These are phyloP conservation scores for Cladochytrium tenue DNA, from an alignment of 371 early-diverging fungal species.

Conservation along the genomic window DNA sequence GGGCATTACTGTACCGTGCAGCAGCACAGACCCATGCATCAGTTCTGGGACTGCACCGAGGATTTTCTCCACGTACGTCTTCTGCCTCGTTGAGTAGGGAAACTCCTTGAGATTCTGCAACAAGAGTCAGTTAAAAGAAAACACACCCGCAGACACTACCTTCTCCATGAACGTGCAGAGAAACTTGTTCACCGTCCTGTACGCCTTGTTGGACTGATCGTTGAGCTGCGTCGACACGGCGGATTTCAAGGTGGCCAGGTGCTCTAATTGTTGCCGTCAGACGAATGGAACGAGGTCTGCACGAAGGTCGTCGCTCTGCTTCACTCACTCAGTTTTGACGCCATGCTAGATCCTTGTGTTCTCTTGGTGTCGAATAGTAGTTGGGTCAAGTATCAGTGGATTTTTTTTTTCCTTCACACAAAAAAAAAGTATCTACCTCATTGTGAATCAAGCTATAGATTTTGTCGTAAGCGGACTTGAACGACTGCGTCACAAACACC, in stretches of 20 bases:
- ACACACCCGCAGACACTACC: conserved; percentile 25
- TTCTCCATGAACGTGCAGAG: conserved; percentile 47
- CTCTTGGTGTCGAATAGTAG: neutral
- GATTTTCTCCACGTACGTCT: conserved; percentile 39
- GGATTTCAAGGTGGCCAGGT: neutral
- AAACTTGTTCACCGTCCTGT: conserved; percentile 49
- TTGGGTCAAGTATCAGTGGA: neutral
- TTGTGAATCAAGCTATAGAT: conserved; percentile 38
- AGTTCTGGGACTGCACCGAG: conserved; percentile 42
- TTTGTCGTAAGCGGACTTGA: conserved; percentile 42
- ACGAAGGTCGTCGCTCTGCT: too few species aligned
- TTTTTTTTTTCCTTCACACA: neutral
- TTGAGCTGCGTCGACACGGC: conserved; percentile 13
- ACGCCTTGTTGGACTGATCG: conserved; percentile 31
- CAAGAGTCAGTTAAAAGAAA: neutral
- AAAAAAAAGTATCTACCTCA: conserved; percentile 15
- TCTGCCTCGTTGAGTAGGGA: conserved; percentile 39
- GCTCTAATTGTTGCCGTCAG: too few species aligned
- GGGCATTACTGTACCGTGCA: conserved; percentile 27
- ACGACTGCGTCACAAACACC: conserved; percentile 36
- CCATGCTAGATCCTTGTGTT: neutral
- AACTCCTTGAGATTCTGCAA: conserved; percentile 53
- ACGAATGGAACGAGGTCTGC: too few species aligned
- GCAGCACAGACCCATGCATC: conserved; percentile 32
- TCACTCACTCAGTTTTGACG: too few species aligned